Evolutionary conservation across 2,329 filamentous ascomycete species (phyloP).

Genomic region (Trichothecium sympodiale): DNA sequence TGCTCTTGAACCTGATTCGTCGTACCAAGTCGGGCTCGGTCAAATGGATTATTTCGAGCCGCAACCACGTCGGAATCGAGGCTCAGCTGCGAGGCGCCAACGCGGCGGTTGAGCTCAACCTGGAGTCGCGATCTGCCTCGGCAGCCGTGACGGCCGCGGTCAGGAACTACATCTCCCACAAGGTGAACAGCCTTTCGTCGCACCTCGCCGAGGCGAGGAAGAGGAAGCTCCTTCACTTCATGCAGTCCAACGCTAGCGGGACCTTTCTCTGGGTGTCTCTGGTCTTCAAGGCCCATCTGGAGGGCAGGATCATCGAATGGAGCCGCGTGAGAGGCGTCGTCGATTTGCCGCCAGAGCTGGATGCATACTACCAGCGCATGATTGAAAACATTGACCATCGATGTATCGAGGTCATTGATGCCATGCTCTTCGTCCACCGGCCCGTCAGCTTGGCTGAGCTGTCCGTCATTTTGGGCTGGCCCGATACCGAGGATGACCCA

Average conservation of each 20-base stretch:
- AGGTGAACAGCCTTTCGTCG: no score
- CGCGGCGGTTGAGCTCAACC: no score
- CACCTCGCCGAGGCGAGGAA: no score
- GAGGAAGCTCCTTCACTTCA: no score
- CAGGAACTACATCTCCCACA: no score
- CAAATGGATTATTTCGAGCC: no score
- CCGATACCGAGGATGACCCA: slow-evolving; percentile 5
- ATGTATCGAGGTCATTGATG: slow-evolving; percentile 10
- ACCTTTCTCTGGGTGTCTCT: slow-evolving; percentile 15
- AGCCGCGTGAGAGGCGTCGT: slow-evolving; percentile 9
- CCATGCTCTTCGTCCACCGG: slow-evolving; percentile 15
- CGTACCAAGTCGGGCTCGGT: no score
- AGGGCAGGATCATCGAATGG: not conserved
- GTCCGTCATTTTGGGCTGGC: not conserved
- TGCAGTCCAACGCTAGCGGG: slow-evolving; percentile 16
- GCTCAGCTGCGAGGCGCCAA: no score
- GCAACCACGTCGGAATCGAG: no score
- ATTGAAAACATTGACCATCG: slow-evolving; percentile 15
- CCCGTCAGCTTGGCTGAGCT: slow-evolving; percentile 23
- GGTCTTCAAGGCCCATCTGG: slow-evolving; percentile 5
- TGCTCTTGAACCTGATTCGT: no score
- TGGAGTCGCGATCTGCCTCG: no score
- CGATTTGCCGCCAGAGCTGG: slow-evolving; percentile 18
- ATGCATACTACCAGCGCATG: slow-evolving; percentile 24
- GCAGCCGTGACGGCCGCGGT: no score